Evolutionary conservation across 2,329 filamentous ascomycete genomes (phyloP).

Genomic region (Chrysosporium keratinophilum): DNA sequence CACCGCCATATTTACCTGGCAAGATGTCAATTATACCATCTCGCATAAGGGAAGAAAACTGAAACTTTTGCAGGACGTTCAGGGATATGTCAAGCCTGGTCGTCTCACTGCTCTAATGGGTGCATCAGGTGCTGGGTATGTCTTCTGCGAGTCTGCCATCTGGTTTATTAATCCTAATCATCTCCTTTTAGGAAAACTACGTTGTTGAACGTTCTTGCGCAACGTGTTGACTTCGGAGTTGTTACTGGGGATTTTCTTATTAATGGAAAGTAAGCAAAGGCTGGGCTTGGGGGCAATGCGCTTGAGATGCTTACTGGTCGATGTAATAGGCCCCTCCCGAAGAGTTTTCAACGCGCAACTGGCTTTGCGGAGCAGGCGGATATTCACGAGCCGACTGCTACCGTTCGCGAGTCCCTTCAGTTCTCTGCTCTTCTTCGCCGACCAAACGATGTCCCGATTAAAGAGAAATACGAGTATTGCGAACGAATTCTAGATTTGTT

Average conservation of each 20-base stretch:
- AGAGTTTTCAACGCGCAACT: constrained; percentile 44
- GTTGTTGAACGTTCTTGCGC: constrained; percentile 38
- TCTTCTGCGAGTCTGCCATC: background rate
- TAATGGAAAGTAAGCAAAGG: constrained; percentile 31
- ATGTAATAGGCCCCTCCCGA: constrained; percentile 29
- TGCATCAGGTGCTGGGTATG: constrained; percentile 50
- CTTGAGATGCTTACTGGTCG: background rate
- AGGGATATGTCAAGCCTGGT: constrained; percentile 66
- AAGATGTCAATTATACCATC: constrained; percentile 65
- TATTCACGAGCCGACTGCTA: constrained; percentile 55
- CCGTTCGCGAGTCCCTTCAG: constrained; percentile 54
- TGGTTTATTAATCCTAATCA: background rate
- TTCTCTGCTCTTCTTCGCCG: constrained; percentile 58
- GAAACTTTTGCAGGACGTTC: constrained; percentile 48
- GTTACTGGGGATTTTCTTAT: constrained; percentile 38
- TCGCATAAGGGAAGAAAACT: constrained; percentile 35
- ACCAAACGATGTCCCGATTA: constrained; percentile 43
- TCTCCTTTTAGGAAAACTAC: constrained; percentile 39
- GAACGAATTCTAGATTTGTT: constrained; percentile 59
- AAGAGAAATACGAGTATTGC: constrained; percentile 58
- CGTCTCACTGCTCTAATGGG: constrained; percentile 73
- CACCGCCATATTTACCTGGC: constrained; percentile 72
- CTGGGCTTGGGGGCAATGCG: background rate
- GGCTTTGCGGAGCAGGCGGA: constrained; percentile 55
- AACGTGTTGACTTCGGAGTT: constrained; percentile 37